Conservation (phyloP, 2,329 filamentous ascomycete species). For the Trichophyton benhamiae region DNA sequence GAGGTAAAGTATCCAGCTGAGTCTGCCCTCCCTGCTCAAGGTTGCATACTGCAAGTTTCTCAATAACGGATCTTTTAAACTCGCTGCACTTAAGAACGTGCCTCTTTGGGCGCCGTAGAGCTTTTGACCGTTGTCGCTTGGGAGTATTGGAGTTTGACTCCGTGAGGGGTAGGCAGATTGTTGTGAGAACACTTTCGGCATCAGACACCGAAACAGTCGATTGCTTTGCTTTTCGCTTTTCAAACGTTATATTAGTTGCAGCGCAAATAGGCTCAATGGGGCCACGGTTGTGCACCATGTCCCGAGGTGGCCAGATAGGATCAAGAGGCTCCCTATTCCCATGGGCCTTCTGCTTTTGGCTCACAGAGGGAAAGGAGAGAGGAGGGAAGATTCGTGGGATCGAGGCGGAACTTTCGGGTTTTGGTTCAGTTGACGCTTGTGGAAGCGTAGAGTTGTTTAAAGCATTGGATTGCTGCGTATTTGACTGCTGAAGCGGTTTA, state of each 20-base stretch:
- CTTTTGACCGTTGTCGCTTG: background rate
- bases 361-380: background rate
- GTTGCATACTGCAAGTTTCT: background rate
- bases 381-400: background rate
- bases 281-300: slow-evolving; percentile 37
- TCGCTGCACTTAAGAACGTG: background rate
- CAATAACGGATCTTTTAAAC: background rate
- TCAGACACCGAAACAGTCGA: slow-evolving; percentile 22
- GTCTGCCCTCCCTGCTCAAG: background rate
- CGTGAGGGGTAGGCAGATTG: background rate
- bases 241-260: slow-evolving; percentile 4
- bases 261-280: background rate
- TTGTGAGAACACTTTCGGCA: slow-evolving; percentile 24
- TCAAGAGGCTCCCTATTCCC: slow-evolving; percentile 19
- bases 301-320: slow-evolving; percentile 30
- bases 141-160: background rate
- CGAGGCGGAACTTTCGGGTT: background rate
- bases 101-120: slow-evolving; percentile 6
- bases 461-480: background rate
- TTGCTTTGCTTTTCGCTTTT: slow-evolving; percentile 29
- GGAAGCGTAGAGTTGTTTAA: background rate
- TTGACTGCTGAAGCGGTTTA: background rate
- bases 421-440: background rate
- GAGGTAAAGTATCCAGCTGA: background rate
- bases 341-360: background rate